Evolutionary conservation across 176 grass and related monocot species (phyloP).

Genomic region (Triticum dicoccoides): DNA sequence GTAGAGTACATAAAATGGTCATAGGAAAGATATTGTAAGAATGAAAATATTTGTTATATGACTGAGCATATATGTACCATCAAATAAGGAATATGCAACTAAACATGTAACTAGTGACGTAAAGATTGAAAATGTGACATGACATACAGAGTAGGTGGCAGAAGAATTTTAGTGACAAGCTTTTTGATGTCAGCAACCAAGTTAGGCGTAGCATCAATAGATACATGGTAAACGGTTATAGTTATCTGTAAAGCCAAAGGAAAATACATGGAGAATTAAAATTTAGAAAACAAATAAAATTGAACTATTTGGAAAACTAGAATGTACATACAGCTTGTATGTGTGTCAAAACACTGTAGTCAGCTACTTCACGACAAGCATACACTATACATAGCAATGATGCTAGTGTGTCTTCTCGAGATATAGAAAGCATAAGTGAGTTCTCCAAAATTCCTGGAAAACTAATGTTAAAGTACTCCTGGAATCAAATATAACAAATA

Average conservation of each 20-base stretch:
- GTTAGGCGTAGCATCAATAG: constrained; percentile 52
- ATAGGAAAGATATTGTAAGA: not conserved
- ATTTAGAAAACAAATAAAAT: not conserved
- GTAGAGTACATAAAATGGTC: not conserved
- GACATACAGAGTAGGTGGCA: constrained; percentile 55
- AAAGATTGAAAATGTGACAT: not conserved
- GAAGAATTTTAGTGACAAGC: constrained; percentile 71
- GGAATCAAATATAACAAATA: not conserved
- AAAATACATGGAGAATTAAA: constrained; percentile 2
- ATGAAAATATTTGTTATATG: not conserved
- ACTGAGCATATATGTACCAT: no score
- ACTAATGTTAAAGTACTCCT: not conserved
- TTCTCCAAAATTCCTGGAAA: constrained; percentile 74
- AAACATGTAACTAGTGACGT: not conserved
- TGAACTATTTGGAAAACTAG: not conserved
- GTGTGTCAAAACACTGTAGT: constrained; percentile 66
- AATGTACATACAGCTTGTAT: constrained; percentile 52
- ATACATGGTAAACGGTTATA: constrained; percentile 41
- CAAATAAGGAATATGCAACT: no score
- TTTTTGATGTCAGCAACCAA: constrained; percentile 55
- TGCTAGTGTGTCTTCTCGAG: constrained; percentile 55
- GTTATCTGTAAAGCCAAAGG: constrained; percentile 40
- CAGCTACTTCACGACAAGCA: constrained; percentile 48
- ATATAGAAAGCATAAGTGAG: constrained; percentile 55
- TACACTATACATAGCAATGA: constrained; percentile 59